Percentiles rank a stretch among this genome's conserved stretches.
These are phyloP conservation scores for Podospora tetraspora DNA, from an alignment of 495 filamentous ascomycete genomes.

Conservation along the genomic window DNA sequence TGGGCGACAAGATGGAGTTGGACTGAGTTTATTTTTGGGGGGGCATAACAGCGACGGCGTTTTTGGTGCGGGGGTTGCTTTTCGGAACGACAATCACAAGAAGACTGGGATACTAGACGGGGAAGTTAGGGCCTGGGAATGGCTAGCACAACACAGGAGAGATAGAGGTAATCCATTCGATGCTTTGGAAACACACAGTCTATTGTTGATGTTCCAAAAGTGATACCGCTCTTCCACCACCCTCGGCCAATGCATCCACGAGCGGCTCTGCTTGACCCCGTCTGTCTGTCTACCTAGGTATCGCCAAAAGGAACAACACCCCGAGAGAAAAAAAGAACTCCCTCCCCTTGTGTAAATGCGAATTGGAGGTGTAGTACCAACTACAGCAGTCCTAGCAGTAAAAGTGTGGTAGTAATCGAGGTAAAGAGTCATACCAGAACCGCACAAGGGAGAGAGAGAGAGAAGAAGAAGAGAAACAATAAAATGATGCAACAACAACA, in stretches of 20 bases:
- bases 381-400: not conserved
- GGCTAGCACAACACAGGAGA: not conserved
- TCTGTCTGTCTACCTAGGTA: not conserved
- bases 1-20: conserved; percentile 39
- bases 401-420: not conserved
- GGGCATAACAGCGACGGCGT: conserved; percentile 24
- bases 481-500: not conserved
- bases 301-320: not conserved
- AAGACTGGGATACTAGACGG: conserved; percentile 1
- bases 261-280: not conserved
- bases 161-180: not conserved
- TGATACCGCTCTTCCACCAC: too few species aligned
- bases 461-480: not conserved
- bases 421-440: not conserved
- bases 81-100: not conserved
- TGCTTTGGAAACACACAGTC: not conserved
- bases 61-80: not conserved
- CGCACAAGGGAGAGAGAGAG: not conserved
- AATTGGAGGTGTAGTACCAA: not conserved
- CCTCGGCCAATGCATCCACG: not conserved
- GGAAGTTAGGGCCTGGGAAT: not conserved
- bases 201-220: not conserved
- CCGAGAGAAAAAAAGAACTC: not conserved
- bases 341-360: not conserved
- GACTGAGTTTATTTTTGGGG: conserved; percentile 31